These are phyloP conservation scores for Talaromyces nanjingensis DNA, from an alignment of 495 filamentous ascomycete species.

Conservation along the genomic window DNA sequence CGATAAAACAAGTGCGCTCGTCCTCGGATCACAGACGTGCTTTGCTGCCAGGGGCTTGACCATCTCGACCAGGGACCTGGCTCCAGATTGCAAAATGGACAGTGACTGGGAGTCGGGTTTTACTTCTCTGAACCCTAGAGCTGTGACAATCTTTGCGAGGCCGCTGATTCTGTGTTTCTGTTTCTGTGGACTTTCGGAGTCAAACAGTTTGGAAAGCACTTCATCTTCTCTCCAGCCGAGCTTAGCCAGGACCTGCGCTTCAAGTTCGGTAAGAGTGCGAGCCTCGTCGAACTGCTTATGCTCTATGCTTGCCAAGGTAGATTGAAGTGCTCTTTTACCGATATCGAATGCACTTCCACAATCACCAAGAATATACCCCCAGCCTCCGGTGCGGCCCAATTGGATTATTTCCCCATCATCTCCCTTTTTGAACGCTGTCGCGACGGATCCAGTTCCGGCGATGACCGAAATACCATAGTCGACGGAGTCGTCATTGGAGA, in stretches of 20 bases:
- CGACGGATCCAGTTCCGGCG: not conserved
- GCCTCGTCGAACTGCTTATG: not conserved
- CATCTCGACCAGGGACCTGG: not conserved
- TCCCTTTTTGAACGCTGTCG: not conserved
- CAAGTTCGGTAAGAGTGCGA: not conserved
- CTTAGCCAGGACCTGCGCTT: not conserved
- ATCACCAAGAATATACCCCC: not conserved
- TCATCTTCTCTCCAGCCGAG: not conserved
- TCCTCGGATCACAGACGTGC: not conserved
- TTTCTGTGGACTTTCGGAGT: not conserved
- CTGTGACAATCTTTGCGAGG: not conserved
- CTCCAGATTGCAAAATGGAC: not conserved
- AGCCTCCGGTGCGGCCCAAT: not conserved
- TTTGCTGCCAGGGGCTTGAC: not conserved
- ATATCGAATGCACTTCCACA: constrained; percentile 4
- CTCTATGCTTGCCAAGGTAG: not conserved
- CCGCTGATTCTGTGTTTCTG: not conserved
- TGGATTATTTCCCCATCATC: not conserved
- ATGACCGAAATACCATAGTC: not conserved
- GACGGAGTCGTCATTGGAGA: not conserved
- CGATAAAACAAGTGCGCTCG: not conserved
- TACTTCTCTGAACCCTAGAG: not conserved
- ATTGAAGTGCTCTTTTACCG: not conserved
- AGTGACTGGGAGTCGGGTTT: not conserved
- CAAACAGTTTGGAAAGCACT: not conserved